phyloP scores from a whole-genome alignment of 2,329 filamentous ascomycete species.

The Passalora sequoiae region DNA sequence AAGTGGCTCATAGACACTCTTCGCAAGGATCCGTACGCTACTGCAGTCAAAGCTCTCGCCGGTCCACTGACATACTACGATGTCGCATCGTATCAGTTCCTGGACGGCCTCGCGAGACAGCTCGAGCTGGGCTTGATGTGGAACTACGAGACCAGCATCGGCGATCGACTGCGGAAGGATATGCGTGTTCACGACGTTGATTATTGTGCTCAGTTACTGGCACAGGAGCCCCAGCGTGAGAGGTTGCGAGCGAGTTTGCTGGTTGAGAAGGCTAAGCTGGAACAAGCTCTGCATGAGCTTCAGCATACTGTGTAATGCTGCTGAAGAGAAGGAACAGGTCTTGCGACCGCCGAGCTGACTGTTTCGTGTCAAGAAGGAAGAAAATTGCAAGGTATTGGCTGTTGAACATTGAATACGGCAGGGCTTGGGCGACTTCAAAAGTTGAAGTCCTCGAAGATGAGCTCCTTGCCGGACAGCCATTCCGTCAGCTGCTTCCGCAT shows the following conservation, averaged over 20 bases:
- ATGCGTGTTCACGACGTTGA: slow-evolving; percentile 16
- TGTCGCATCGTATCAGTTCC: slow-evolving; percentile 59
- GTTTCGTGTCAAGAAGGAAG: too few relatives aligned
- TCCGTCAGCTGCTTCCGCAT: slow-evolving; percentile 47
- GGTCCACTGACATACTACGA: slow-evolving; percentile 66
- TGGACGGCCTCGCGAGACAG: slow-evolving; percentile 45
- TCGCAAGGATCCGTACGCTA: slow-evolving; percentile 53
- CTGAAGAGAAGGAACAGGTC: background rate
- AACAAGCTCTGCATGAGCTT: slow-evolving; percentile 28
- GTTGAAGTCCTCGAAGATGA: slow-evolving; percentile 51
- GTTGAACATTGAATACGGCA: too few relatives aligned
- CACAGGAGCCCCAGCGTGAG: slow-evolving; percentile 33
- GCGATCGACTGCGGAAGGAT: slow-evolving; percentile 7
- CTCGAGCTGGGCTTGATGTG: slow-evolving; percentile 23
- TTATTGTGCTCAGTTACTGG: slow-evolving; percentile 29
- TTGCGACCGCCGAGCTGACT: background rate
- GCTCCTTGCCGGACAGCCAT: slow-evolving; percentile 46
- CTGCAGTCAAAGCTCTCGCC: slow-evolving; percentile 58
- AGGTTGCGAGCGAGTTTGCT: slow-evolving; percentile 24
- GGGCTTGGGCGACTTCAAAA: slow-evolving; percentile 25
- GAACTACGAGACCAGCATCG: slow-evolving; percentile 12
- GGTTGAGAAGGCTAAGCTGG: slow-evolving; percentile 28
- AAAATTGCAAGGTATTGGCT: too few relatives aligned
- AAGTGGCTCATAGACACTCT: slow-evolving; percentile 38
- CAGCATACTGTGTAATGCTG: background rate